Base-by-base conservation (phyloP, 345 rosid genomes). In the Mercurialis annua region DNA sequence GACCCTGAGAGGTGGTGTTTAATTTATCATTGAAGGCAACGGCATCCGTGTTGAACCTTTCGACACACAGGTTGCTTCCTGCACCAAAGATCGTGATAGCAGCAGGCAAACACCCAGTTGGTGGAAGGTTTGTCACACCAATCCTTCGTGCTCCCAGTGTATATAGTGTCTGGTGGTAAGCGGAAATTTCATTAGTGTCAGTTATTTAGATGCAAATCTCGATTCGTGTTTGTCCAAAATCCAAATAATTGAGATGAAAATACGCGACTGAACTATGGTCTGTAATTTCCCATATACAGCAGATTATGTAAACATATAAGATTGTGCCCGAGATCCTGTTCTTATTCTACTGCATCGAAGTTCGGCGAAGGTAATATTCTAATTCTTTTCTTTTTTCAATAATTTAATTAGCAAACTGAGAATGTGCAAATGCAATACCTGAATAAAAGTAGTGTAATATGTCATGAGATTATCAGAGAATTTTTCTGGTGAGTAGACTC, bases 51-150 rank as follows among this genome's bases (percentile, higher is more conserved):
- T 93, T 93, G 65, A 90, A 73, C 76, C 87, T 83, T 57, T 73
- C 79, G 27, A 90, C 90, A 62, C 98, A 90, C 65, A 67, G 79
- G 70, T 74, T 82, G 78, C 83, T 87, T 81, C 98, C 98, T 33
- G 15, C 68, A 4, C 96, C 97, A 54, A 84, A 87, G 62, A 90
- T 84, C 31, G 94, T 89, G 73, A 91, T 81, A 43, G 92, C 94
- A 65, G 95, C 98, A 0, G 95, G 98, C 75, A 93, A 75, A 78
- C 96, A 90, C 62, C 98, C 96, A 17, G 80, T 72, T 53, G 97
- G 98, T 31, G 98, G 96, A 67, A 93, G 80, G 59, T 65, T 75
- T 72, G 92, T 90, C 70, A 87, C 92, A 61, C 96, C 97, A 7
- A 89, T 75, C 71, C 89, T 90, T 77, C 96, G 79, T 46, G 85